Base-by-base conservation (phyloP, 2,329 filamentous ascomycete genomes). In the Ophiostoma himal-ulmi region DNA sequence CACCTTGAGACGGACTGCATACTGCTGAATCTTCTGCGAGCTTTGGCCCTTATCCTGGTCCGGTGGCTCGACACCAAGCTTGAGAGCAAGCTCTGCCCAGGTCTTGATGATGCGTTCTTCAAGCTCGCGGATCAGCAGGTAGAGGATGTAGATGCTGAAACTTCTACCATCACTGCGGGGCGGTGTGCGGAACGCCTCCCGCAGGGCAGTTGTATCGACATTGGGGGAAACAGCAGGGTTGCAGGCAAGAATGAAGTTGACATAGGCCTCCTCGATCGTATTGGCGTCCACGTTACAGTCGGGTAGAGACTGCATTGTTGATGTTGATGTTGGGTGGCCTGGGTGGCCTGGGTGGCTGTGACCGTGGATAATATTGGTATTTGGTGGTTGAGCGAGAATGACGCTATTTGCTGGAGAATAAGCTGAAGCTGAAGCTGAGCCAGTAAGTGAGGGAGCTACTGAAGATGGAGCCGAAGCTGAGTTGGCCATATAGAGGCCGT, bases 21-120 rank as follows among this genome's bases (percentile, higher is more conserved):
- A 97, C 78, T 97, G 94, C 78, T 96, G 93, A 71, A 97, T 91
- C 79, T 97, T 97, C 77, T 97, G 94, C 1, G 91, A 89, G 78
- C 93, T 96, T 80, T 96, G 91, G 36, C 92, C 91, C 71, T 94
- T 95, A 71, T 91, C 88, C 34, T 88, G 83, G 72, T 92, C 90
- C 1, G 93, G 93, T 3, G 91, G 90, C 76, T 96, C 92, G 20
- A 97, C 94, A 11, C 94, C 94, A n/a, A 97, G 82, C 75, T 91
- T 90, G 69, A 94, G 86, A 0, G 92, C 94, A 74, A 97, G 78
- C 78, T 97, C 92, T 57, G 91, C 92, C 94, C 94, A 97, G 0
- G 93, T 97, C 79, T 94, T 95, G 78, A 97, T 89, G 76, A 96
- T 92, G 77, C 92, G 94, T 30, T 83, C 82, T 74, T 96, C 91